Conservation (phyloP, 2,329 filamentous ascomycete species). For the Penicillium concentricum region DNA sequence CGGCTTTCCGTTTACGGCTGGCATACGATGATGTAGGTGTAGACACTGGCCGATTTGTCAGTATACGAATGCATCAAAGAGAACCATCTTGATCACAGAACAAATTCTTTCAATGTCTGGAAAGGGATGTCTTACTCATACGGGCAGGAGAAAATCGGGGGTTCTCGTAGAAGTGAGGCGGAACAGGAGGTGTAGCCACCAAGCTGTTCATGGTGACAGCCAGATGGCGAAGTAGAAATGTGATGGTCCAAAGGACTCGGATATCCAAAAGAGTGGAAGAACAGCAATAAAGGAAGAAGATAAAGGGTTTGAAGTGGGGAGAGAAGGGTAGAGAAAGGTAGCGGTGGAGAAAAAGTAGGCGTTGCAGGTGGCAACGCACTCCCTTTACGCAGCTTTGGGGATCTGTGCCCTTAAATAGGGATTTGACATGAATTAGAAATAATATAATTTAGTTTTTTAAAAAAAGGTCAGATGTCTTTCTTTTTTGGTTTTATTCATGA, state of each 20-base stretch:
- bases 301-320: slow-evolving; percentile 20
- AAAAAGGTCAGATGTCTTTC: neutral
- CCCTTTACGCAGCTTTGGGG: slow-evolving; percentile 23
- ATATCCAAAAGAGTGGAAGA: slow-evolving; percentile 8
- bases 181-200: slow-evolving; percentile 57
- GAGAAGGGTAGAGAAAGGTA: slow-evolving; percentile 30
- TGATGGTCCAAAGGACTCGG: slow-evolving; percentile 1
- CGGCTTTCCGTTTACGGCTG: slow-evolving; percentile 82
- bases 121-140: slow-evolving; percentile 50
- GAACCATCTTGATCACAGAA: neutral
- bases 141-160: slow-evolving; percentile 60
- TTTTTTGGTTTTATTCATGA: neutral
- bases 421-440: neutral
- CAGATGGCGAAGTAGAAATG: slow-evolving; percentile 25
- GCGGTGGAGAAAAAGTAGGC: slow-evolving; percentile 32
- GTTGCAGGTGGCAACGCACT: slow-evolving; percentile 40
- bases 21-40: slow-evolving; percentile 41
- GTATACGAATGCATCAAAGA: slow-evolving; percentile 8
- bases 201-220: slow-evolving; percentile 60
- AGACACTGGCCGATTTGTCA: slow-evolving; percentile 32
- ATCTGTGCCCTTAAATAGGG: slow-evolving; percentile 16
- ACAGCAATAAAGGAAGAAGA: slow-evolving; percentile 14
- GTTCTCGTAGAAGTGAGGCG: slow-evolving; percentile 63
- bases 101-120: slow-evolving; percentile 6
- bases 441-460: no score